Evolutionary conservation across 2,329 filamentous ascomycete species (phyloP).

Genomic region (Ceratocystis destructans): DNA sequence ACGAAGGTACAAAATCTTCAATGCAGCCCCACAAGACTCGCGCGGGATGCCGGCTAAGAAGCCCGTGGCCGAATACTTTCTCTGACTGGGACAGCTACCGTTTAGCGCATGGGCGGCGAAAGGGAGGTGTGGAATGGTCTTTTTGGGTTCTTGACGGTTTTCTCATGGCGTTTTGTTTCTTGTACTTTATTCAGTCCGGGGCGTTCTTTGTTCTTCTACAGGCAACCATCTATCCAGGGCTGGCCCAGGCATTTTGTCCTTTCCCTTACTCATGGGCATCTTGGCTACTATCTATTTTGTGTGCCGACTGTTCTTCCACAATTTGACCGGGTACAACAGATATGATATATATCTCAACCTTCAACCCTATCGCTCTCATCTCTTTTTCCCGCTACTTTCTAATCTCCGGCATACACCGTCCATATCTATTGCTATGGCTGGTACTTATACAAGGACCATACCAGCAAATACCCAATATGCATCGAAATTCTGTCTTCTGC

Average conservation of each 20-base stretch:
- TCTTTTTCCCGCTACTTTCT: no score
- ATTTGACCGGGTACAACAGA: not conserved
- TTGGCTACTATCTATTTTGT: not conserved
- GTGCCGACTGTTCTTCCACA: not conserved
- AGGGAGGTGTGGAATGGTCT: not conserved
- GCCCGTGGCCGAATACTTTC: slow-evolving; percentile 91
- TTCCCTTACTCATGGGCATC: not conserved
- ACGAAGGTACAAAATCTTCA: slow-evolving; percentile 84
- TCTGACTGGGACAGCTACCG: slow-evolving; percentile 34
- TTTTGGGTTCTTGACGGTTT: not conserved
- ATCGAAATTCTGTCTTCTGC: not conserved
- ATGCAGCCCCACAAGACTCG: slow-evolving; percentile 89
- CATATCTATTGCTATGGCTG: not conserved
- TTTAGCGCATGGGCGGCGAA: not conserved
- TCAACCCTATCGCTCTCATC: not conserved
- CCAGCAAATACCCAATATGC: not conserved
- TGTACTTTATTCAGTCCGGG: not conserved
- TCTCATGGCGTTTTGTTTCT: not conserved
- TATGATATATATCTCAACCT: not conserved
- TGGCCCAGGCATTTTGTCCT: not conserved
- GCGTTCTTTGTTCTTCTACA: not conserved
- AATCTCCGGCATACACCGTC: not conserved
- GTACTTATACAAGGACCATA: not conserved
- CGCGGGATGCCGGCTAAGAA: slow-evolving; percentile 98
- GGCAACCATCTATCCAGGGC: not conserved